Percentiles rank a stretch among this genome's conserved stretches.
Conservation (phyloP, 1,284 basidiomycete genomes). For the Grifola frondosa region DNA sequence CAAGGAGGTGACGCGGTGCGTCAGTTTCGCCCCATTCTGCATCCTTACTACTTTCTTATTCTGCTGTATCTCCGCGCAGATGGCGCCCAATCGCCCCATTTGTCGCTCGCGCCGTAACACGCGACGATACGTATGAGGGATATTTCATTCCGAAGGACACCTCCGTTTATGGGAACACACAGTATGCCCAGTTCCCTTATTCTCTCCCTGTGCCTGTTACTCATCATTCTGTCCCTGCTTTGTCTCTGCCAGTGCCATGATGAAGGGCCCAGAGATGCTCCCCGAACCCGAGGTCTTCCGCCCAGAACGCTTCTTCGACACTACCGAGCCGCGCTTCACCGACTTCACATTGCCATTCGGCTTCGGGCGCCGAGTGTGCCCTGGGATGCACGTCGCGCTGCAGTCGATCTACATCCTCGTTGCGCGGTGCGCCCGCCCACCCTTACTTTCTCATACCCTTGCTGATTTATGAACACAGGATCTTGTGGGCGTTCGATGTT, state of each 20-base stretch:
- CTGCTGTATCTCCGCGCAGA: not conserved
- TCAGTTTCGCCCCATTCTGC: not conserved
- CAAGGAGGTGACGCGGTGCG: conserved; percentile 11
- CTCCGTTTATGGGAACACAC: conserved; percentile 11
- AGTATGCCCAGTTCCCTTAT: conserved; percentile 1
- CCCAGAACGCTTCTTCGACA: conserved; percentile 40
- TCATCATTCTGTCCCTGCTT: not conserved
- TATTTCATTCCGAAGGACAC: conserved; percentile 16
- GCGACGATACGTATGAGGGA: conserved; percentile 14
- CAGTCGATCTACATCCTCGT: conserved; percentile 36
- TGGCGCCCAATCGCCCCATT: conserved; percentile 11
- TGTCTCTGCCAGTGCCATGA: conserved; percentile 44
- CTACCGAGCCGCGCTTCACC: conserved; percentile 14
- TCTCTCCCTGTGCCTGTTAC: not conserved
- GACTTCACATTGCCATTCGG: conserved; percentile 31
- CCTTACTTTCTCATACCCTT: no score
- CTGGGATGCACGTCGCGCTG: conserved; percentile 34
- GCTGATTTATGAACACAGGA: not conserved
- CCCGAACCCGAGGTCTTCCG: conserved; percentile 37
- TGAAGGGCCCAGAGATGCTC: conserved; percentile 38
- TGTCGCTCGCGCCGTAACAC: conserved; percentile 11
- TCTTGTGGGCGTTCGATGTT: conserved; percentile 12
- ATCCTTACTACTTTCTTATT: not conserved
- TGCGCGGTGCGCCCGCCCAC: not conserved
- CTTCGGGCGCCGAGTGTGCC: conserved; percentile 16